These are phyloP conservation scores for Termitomyces bulborhizus DNA, from an alignment of 768 basidiomycete species.

Conservation along the genomic window DNA sequence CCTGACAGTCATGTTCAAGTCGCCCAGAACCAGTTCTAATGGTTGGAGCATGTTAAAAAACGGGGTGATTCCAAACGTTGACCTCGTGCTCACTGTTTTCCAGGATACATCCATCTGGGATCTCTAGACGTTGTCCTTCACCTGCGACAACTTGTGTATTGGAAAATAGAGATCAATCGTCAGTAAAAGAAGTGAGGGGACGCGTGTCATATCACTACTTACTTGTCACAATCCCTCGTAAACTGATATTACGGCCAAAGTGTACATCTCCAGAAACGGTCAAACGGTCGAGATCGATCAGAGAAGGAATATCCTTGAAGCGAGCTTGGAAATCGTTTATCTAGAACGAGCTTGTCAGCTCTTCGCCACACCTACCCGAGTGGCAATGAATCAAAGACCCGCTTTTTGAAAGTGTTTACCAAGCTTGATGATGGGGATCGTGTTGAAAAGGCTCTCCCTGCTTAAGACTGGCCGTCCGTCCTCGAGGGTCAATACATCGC, in stretches of 20 bases:
- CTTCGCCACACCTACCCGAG: slow-evolving; percentile 19
- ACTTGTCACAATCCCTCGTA: slow-evolving; percentile 77
- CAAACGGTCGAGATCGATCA: slow-evolving; percentile 76
- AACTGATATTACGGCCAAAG: slow-evolving; percentile 64
- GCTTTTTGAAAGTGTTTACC: slow-evolving; percentile 85
- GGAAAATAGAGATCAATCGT: not conserved
- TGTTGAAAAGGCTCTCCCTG: slow-evolving; percentile 55
- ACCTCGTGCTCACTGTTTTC: slow-evolving; percentile 40
- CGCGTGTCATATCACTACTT: not conserved
- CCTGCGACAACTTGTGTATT: slow-evolving; percentile 44
- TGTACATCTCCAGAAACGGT: slow-evolving; percentile 75
- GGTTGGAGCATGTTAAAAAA: slow-evolving; percentile 12
- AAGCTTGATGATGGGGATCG: slow-evolving; percentile 76
- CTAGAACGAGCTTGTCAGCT: slow-evolving; percentile 19
- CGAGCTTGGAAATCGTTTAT: slow-evolving; percentile 71
- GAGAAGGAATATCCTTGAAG: slow-evolving; percentile 74
- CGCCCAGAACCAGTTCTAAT: slow-evolving; percentile 65
- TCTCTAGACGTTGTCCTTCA: slow-evolving; percentile 59
- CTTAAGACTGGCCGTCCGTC: slow-evolving; percentile 71
- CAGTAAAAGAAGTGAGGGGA: not conserved
- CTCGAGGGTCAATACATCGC: slow-evolving; percentile 70
- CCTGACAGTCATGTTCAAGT: slow-evolving; percentile 64
- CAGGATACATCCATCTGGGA: slow-evolving; percentile 59
- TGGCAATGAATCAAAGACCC: slow-evolving; percentile 14
- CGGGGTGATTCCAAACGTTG: not conserved